Evolutionary conservation across 768 basidiomycete genomes (phyloP).

Genomic region (Tulasnella sp.): DNA sequence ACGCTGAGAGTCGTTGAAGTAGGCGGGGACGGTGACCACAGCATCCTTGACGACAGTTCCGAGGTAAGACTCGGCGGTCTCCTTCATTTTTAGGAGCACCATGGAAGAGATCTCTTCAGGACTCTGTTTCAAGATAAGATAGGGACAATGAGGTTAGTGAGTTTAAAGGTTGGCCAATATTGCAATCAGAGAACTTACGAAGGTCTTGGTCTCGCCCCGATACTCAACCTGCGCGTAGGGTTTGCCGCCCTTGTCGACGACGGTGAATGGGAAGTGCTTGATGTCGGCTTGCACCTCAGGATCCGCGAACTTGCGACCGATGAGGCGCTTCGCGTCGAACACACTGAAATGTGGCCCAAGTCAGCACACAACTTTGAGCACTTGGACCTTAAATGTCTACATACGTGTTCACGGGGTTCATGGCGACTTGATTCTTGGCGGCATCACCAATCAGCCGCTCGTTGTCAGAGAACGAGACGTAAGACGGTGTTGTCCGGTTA

Average conservation of each 20-base stretch:
- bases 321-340: slow-evolving; percentile 35
- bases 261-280: slow-evolving; percentile 41
- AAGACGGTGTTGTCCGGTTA: slow-evolving; percentile 53
- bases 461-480: slow-evolving; percentile 48
- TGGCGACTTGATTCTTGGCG: slow-evolving; percentile 40
- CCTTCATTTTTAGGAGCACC: slow-evolving; percentile 41
- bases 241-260: slow-evolving; percentile 36
- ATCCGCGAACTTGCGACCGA: slow-evolving; percentile 35
- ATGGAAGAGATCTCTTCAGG: slow-evolving; percentile 41
- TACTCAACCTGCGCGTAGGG: slow-evolving; percentile 43
- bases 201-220: slow-evolving; percentile 45
- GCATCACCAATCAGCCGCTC: slow-evolving; percentile 47
- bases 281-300: slow-evolving; percentile 38
- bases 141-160: background rate
- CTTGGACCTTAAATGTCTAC: background rate
- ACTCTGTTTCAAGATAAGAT: slow-evolving; percentile 22
- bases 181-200: slow-evolving; percentile 26
- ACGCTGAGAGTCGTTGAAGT: slow-evolving; percentile 44
- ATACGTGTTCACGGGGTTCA: slow-evolving; percentile 34
- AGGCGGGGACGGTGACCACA: slow-evolving; percentile 39
- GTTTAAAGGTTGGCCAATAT: background rate
- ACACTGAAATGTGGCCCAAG: slow-evolving; percentile 29
- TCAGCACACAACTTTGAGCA: background rate
- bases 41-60: slow-evolving; percentile 38
- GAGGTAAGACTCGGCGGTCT: slow-evolving; percentile 42